Evolutionary conservation across 768 basidiomycete genomes (phyloP), one percentile per base, ranked within the genome.

Genomic region (Tylopilus plumbeoviolaceoides): DNA sequence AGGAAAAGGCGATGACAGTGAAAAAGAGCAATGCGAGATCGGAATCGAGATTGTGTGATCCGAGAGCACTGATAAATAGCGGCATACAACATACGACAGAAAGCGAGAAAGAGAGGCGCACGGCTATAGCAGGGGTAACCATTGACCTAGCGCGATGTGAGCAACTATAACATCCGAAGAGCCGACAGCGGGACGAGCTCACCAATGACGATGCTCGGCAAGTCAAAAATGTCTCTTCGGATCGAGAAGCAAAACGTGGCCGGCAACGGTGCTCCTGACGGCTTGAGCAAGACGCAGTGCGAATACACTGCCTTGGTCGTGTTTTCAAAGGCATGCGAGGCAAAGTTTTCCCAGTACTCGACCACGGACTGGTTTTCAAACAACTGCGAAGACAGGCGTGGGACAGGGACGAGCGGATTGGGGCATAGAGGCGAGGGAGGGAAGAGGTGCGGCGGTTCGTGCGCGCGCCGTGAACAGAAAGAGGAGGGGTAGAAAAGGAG

Each of bases 181-280:
- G 14, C 35, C n/a, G n/a, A n/a, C n/a, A n/a, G n/a, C n/a, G 33
- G 11, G 7, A 7, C 4, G 8, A 12, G 5, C 83, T 42, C 59
- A 89, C 91, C 91, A 56, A 94, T 91, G 46, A 94, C 88, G 54
- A 92, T 79, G 67, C 88, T 91, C 10, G 91, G 91, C 46, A 94
- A 73, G 74, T 93, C 91, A 60, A 94, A 94, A 23, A 95, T 75
- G 66, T 98, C 95, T 59, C 95, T 75, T 61, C 93, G 81, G 66
- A 99, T 93, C 50, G 92, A 93, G 68, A 97, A 97, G 69, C 95
- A 97, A 72, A 95, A 95, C 20, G 95, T 90, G 45, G 93, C 87
- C 41, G 91, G 89, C 25, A 98, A 83, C 2, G 91, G 90, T 3
- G 84, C 81, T 15, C 91, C 90, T 25, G 80, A 80, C 7, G 90